These are phyloP conservation scores for Mycothermus thermophilus DNA, from an alignment of 495 filamentous ascomycete species.

Conservation along the genomic window DNA sequence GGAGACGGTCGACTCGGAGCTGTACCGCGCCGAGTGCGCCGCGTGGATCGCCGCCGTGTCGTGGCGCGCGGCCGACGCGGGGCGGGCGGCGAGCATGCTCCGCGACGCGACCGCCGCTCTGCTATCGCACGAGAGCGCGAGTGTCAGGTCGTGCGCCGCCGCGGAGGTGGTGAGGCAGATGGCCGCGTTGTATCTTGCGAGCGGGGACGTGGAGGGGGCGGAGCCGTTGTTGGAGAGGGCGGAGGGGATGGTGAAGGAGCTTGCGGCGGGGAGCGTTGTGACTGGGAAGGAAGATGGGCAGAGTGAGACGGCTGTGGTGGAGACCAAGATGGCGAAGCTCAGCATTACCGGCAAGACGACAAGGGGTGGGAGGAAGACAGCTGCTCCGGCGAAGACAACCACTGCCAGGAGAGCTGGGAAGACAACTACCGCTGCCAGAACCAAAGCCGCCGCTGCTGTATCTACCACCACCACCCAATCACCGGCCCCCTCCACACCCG, in stretches of 20 bases:
- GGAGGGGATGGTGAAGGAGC: slow-evolving; percentile 21
- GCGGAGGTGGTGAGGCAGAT: slow-evolving; percentile 12
- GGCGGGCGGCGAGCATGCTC: slow-evolving; percentile 49
- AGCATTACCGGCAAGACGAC: slow-evolving; percentile 27
- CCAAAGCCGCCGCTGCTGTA: slow-evolving; percentile 17
- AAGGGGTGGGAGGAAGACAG: slow-evolving; percentile 8
- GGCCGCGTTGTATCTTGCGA: slow-evolving; percentile 29
- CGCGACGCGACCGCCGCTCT: slow-evolving; percentile 32
- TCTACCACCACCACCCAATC: neutral
- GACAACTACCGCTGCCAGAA: slow-evolving; percentile 4
- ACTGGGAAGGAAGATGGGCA: neutral
- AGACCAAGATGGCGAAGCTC: slow-evolving; percentile 34
- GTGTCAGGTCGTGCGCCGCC: slow-evolving; percentile 15
- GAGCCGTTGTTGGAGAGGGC: slow-evolving; percentile 24
- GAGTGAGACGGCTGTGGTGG: slow-evolving; percentile 17
- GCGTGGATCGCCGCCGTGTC: slow-evolving; percentile 51
- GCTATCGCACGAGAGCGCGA: slow-evolving; percentile 27
- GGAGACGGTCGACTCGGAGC: slow-evolving; percentile 47
- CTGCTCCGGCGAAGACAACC: slow-evolving; percentile 6
- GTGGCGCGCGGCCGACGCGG: slow-evolving; percentile 45
- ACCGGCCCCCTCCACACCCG: slow-evolving; percentile 5
- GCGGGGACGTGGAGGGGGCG: slow-evolving; percentile 25
- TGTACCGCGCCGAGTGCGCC: slow-evolving; percentile 38
- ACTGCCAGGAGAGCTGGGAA: slow-evolving; percentile 10
- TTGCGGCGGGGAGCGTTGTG: slow-evolving; percentile 11